Conservation (phyloP, 805 yeast genomes). For the Monosporozyma yasuniensis region DNA sequence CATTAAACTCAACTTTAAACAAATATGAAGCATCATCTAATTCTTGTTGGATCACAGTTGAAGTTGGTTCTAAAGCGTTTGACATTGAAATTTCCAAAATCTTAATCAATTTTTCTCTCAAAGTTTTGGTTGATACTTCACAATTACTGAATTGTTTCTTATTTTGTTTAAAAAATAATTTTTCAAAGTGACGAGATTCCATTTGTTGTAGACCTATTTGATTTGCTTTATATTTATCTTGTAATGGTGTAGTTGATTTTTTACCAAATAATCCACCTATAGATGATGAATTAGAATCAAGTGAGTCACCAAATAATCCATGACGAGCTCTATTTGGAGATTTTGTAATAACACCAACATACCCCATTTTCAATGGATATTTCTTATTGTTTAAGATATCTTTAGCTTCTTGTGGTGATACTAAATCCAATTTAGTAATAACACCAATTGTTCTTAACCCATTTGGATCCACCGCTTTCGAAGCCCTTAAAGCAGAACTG, state of each 20-base stretch:
- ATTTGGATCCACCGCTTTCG: conserved; percentile 79
- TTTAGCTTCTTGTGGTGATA: conserved; percentile 65
- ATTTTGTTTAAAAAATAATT: conserved; percentile 52
- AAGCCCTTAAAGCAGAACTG: conserved; percentile 87
- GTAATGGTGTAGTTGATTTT: conserved; percentile 21
- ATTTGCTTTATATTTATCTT: conserved; percentile 49
- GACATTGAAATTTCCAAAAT: conserved; percentile 91
- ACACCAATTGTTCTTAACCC: conserved; percentile 97
- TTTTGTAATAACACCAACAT: conserved; percentile 94
- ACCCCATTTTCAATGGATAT: conserved; percentile 92
- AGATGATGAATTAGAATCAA: not conserved
- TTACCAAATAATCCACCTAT: conserved; percentile 12
- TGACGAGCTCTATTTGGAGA: conserved; percentile 39
- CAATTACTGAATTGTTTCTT: conserved; percentile 54
- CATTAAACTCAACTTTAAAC: conserved; percentile 95
- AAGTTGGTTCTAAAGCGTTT: conserved; percentile 77
- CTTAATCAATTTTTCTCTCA: conserved; percentile 73
- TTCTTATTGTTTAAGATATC: conserved; percentile 61
- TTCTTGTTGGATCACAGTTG: conserved; percentile 75
- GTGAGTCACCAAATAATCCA: conserved; percentile 12
- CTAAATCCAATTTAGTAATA: conserved; percentile 85
- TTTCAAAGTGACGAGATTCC: conserved; percentile 57
- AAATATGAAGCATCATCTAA: conserved; percentile 87
- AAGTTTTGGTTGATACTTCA: conserved; percentile 61
- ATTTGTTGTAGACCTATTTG: conserved; percentile 13